phyloP scores from a whole-genome alignment of 1,139 yeast species.

The Candida sanyaensis region DNA sequence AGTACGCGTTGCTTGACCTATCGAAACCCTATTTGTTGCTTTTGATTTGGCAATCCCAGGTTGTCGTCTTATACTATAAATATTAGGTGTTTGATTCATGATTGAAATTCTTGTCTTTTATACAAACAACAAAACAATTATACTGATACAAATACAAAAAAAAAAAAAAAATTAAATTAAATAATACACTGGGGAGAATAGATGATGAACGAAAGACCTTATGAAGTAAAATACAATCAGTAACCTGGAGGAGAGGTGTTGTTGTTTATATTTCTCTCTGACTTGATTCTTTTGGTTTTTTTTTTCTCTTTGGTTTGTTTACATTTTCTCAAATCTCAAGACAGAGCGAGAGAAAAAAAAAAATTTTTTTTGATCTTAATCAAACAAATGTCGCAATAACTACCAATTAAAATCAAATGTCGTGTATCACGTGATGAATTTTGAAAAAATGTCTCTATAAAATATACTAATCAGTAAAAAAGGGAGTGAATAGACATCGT shows the following conservation, averaged over 20 bases:
- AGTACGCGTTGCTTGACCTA: conserved; percentile 15
- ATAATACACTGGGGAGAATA: too few relatives aligned
- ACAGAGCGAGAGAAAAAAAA: neutral
- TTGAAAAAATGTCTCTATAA: too few relatives aligned
- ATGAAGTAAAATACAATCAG: too few relatives aligned
- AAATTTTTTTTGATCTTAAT: neutral
- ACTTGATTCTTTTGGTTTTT: neutral
- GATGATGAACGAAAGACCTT: too few relatives aligned
- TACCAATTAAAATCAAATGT: neutral
- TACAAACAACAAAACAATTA: too few relatives aligned
- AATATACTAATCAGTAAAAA: too few relatives aligned
- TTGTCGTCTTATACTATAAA: neutral
- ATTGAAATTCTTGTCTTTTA: too few relatives aligned
- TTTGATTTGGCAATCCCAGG: neutral
- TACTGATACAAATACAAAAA: too few relatives aligned
- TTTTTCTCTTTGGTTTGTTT: conserved; percentile 1
- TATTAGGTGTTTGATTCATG: neutral
- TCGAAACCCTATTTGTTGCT: neutral
- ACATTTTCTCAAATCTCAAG: neutral
- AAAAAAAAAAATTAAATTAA: too few relatives aligned
- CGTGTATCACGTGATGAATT: neutral
- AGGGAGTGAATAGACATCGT: too few relatives aligned
- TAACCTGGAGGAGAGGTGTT: neutral
- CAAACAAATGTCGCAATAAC: neutral
- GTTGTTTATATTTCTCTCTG: neutral